Base-by-base conservation (phyloP, 2,329 filamentous ascomycete genomes). In the Ophiocordyceps camponoti-saundersi region DNA sequence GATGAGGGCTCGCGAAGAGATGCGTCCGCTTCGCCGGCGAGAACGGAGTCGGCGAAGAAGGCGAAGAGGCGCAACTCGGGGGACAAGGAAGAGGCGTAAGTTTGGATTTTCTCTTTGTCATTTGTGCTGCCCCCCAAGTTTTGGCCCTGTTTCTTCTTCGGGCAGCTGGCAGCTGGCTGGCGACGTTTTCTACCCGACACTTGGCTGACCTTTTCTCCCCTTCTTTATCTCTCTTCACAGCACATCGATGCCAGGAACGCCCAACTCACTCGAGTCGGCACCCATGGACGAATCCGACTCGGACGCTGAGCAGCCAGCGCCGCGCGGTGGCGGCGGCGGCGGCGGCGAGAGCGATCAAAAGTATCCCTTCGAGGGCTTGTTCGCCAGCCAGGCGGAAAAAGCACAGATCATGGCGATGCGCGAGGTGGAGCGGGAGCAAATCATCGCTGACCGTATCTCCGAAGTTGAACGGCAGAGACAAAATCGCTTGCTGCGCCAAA, bases 201-300 rank as follows among this genome's bases (percentile, higher is more conserved):
- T n/a, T 40, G 3, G 11, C 8, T 18, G 16, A 40, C 7, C 3
- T 5, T 40, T 40, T 20, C 5, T 48, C 50, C 48, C 49, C 54
- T 16, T 18, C 7, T 34, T 13, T 26, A 13, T 44, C 23, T 29
- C 15, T 8, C 3, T 42, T 34, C 40, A 48, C 58, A 90, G 84
- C 48, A 89, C 82, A 20, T 83, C 80, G 21, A 69, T 72, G 15
- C 79, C 79, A 11, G 72, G 69, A n/a, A 83, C 83, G 18, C 82
- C 79, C 46, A 75, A 79, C 59, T 94, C 87, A 6, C 75, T 84
- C 46, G 76, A 82, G 57, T 94, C 88, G 12, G 88, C 81, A 21
- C 82, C 85, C 21, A 94, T 95, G 87, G 87, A 90, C 50, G 85
- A 92, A 61, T 92, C 84, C 43, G 82, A 87, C 52, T 86, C 85